phyloP scores from a whole-genome alignment of 2,329 filamentous ascomycete species.

The Fusarium redolens region DNA sequence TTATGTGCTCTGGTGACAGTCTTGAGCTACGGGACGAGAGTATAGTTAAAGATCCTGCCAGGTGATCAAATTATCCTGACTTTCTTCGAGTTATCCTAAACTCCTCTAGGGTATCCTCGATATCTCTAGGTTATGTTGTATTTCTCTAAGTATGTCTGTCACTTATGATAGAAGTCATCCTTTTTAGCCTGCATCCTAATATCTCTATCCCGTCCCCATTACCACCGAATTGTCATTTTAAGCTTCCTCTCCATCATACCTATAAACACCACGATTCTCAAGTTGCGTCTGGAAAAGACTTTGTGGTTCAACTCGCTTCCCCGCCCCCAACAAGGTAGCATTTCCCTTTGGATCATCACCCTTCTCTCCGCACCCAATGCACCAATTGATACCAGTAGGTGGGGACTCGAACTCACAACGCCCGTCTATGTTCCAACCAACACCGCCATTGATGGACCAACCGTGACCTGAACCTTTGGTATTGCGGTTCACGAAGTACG shows the following conservation, averaged over 20 bases:
- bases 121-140: too few species aligned
- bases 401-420: slow-evolving; percentile 22
- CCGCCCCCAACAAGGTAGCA: slow-evolving; percentile 9
- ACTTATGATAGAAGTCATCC: fast-evolving
- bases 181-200: neutral
- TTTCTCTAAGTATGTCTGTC: neutral
- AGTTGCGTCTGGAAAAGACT: slow-evolving; percentile 37
- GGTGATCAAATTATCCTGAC: neutral
- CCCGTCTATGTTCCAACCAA: slow-evolving; percentile 35
- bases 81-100: neutral
- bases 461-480: slow-evolving; percentile 35
- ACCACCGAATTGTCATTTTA: neutral
- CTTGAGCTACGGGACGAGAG: fast-evolving
- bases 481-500: slow-evolving; percentile 20
- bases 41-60: fast-evolving
- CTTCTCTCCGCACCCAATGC: slow-evolving; percentile 20
- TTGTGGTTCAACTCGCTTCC: neutral
- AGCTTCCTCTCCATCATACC: neutral
- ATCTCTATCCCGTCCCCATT: too few species aligned
- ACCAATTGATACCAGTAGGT: slow-evolving; percentile 40
- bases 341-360: neutral
- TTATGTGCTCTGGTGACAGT: neutral
- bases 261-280: neutral
- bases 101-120: fast-evolving
- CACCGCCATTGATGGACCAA: slow-evolving; percentile 40